Conservation (phyloP, 176 grass and related monocot species). For the Juncus inflexus region DNA sequence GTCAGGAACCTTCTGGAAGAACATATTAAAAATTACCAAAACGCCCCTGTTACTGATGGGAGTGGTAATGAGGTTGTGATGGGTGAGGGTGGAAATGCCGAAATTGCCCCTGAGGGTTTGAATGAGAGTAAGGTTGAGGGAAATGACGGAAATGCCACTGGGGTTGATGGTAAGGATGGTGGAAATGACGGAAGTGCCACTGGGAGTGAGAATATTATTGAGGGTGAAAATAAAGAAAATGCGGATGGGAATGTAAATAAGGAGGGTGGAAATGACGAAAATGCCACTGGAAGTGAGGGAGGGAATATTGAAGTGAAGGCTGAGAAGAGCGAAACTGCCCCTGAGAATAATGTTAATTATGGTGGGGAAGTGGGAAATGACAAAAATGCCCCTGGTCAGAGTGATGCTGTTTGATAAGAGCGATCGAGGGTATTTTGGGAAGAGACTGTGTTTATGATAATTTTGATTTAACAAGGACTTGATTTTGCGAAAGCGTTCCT, state of each 20-base stretch:
- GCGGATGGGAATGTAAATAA: neutral
- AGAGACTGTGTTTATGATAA: too few species aligned
- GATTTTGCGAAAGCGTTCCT: too few species aligned
- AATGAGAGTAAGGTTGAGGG: neutral
- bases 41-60: conserved; percentile 4
- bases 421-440: too few species aligned
- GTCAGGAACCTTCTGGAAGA: conserved; percentile 54
- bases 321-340: neutral
- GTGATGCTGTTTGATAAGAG: too few species aligned
- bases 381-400: too few species aligned
- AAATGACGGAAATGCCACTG: neutral
- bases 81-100: conserved; percentile 7
- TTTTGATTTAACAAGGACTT: too few species aligned
- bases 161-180: neutral
- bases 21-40: conserved; percentile 33
- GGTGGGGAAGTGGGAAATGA: too few species aligned
- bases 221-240: too few species aligned
- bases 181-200: neutral
- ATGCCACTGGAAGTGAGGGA: neutral
- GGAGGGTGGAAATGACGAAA: neutral
- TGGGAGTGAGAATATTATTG: neutral
- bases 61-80: neutral
- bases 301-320: neutral
- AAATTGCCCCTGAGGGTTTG: neutral
- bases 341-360: too few species aligned